Evolutionary conservation across 768 basidiomycete species (phyloP).

Genomic region (Mycena vulgaris): DNA sequence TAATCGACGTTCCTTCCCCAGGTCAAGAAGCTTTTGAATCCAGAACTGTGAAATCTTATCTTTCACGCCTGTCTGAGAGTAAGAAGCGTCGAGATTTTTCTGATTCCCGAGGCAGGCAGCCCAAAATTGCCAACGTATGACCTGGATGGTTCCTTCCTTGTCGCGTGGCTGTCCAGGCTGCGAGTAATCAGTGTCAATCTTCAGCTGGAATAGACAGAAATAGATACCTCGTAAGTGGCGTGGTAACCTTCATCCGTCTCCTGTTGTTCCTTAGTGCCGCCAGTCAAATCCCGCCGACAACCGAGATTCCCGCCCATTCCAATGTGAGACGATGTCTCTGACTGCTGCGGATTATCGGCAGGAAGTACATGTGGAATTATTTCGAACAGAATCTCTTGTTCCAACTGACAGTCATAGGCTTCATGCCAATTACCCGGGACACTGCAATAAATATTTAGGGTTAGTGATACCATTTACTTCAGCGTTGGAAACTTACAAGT

Average conservation of each 20-base stretch:
- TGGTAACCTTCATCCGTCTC: conserved; percentile 35
- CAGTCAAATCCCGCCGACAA: conserved; percentile 44
- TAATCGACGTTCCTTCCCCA: neutral
- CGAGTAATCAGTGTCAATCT: too few relatives aligned
- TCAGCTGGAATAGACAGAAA: too few relatives aligned
- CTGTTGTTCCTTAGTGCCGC: conserved; percentile 39
- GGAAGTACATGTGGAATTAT: conserved; percentile 42
- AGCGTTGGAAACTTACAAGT: too few relatives aligned
- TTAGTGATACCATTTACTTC: too few relatives aligned
- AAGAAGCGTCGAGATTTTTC: conserved; percentile 16
- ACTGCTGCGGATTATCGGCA: conserved; percentile 52
- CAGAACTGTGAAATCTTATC: conserved; percentile 47
- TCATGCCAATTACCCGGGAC: neutral
- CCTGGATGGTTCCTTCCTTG: neutral
- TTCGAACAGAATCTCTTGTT: conserved; percentile 44
- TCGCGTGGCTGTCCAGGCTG: conserved; percentile 1
- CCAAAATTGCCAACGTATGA: neutral
- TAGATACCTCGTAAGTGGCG: neutral
- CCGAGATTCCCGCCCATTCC: conserved; percentile 42
- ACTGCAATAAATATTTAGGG: neutral
- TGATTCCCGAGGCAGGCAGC: conserved; percentile 36
- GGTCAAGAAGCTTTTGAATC: conserved; percentile 37
- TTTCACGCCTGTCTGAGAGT: conserved; percentile 47
- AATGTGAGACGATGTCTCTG: conserved; percentile 44
- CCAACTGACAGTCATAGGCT: conserved; percentile 45